Evolutionary conservation across 2,329 filamentous ascomycete genomes (phyloP), one percentile per base, ranked within the genome.

Genomic region (Penicillium sp.): DNA sequence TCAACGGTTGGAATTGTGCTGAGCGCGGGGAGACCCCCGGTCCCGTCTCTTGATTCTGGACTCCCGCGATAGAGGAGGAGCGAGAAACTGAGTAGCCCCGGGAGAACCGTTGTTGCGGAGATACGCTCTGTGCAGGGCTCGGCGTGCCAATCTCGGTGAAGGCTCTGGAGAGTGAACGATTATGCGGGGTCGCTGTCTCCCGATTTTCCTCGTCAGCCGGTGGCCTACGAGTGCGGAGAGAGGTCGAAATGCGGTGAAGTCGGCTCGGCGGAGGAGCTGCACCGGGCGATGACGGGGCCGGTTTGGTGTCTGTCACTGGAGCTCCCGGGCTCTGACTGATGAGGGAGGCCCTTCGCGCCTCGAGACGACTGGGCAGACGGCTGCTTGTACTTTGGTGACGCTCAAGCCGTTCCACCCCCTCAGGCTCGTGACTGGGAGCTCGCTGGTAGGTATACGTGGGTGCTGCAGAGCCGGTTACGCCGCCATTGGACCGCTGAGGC

Each of bases 141-240:
- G 64, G 60, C 29, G 59, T 66, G 20, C 62, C 61, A 33, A 70
- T 59, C 27, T 76, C 74, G 1, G 73, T 74, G 64, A 70, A 68
- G 25, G 72, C 71, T 48, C 74, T 64, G 15, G 72, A 71, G 28
- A 72, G 52, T 4, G 74, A 70, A 25, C 73, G 71, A 33, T 49
- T 60, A 27, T 61, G 60, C 3, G 66, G 60, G 28, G 56, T 66
- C 40, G 54, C 58, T 35, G 61, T 65, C 41, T 66, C 65, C 31
- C 63, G 53, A 28, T 55, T 50, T 12, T 69, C 67, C 13, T 73
- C 70, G 20, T 74, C 71, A 3, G 64, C 58, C 27, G 66, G 65
- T 38, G 65, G 54, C 32, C 70, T 66, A 51, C 69, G 67, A 42
- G 63, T 65, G 9, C 71, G 69, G 27, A 72, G 55, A 20, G 69